Base-by-base conservation (phyloP, 2,329 filamentous ascomycete genomes). In the Fusarium papillatum region DNA sequence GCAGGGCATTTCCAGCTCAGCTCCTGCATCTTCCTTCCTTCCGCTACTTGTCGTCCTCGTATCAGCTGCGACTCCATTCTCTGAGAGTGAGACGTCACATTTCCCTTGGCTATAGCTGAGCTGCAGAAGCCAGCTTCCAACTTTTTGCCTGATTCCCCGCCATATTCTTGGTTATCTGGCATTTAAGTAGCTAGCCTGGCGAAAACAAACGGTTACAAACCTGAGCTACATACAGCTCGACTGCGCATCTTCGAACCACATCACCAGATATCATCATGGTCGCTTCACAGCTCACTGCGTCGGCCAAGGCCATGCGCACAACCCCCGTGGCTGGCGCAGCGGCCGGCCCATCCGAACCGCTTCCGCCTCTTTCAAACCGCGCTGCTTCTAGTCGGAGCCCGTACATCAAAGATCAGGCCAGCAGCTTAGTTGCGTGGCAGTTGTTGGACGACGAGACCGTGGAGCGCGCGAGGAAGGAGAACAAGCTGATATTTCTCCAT, bases 351-450 rank as follows among this genome's bases (percentile, higher is more conserved):
- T 69, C 78, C 50, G 72, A 70, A 31, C 78, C 78, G 46, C 77
- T 75, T 73, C 13, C 74, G 74, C 59, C 80, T 38, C 70, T 86
- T 62, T 80, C 75, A 61, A 87, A 87, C 73, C 81, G 83, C 41
- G 83, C 83, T 39, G 79, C 75, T 16, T 74, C 80, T 55, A 85
- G 84, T 77, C 81, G 81, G 72, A 92, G 88, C 74, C 88, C 89
- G 0, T 92, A 89, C 76, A 91, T 96, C 53, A 91, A 92, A 68
- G 91, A 90, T 61, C 95, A 97, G 82, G 91, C 92, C 82, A 88
- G 93, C 78, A 98, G 97, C 82, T 92, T 93, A 2, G 96, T 98
- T 43, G 92, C 93, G 79, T 99, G 97, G 97, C 97, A 99, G 87
- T 88, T 95, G 71, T 95, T 98, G 88, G 93, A 93, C 77, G 89